These are phyloP conservation scores for Aspergillus pseudoglaucus DNA, from an alignment of 2,329 filamentous ascomycete genomes.

Conservation along the genomic window DNA sequence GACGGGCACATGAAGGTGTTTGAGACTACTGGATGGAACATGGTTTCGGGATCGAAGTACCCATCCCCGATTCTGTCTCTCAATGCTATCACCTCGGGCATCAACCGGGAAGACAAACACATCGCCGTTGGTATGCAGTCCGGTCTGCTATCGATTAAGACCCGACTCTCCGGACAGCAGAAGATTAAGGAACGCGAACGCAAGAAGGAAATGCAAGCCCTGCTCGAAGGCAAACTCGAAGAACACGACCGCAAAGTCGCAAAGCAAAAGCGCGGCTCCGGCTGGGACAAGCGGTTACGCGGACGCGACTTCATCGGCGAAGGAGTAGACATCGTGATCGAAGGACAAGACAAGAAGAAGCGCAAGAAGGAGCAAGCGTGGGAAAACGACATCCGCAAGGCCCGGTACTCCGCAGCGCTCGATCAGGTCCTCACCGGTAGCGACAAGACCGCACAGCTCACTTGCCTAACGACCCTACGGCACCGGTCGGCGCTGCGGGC, in stretches of 20 bases:
- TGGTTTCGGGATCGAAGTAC: slow-evolving; percentile 92
- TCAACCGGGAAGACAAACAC: slow-evolving; percentile 74
- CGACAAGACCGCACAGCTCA: slow-evolving; percentile 61
- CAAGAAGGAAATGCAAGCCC: slow-evolving; percentile 76
- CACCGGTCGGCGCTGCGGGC: slow-evolving; percentile 80
- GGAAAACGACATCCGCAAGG: slow-evolving; percentile 75
- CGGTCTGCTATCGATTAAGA: slow-evolving; percentile 83
- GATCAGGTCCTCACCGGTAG: slow-evolving; percentile 64
- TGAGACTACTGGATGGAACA: slow-evolving; percentile 89
- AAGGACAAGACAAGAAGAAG: slow-evolving; percentile 56
- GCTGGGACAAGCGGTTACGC: slow-evolving; percentile 56
- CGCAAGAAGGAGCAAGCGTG: slow-evolving; percentile 64
- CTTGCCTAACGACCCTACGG: slow-evolving; percentile 73
- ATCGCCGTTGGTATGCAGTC: slow-evolving; percentile 92
- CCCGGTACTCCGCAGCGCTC: slow-evolving; percentile 68
- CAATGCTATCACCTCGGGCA: slow-evolving; percentile 63
- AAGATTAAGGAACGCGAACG: slow-evolving; percentile 69
- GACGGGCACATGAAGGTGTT: slow-evolving; percentile 98
- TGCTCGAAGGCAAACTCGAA: slow-evolving; percentile 71
- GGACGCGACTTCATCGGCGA: slow-evolving; percentile 78
- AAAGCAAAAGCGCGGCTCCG: slow-evolving; percentile 60
- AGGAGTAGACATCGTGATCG: slow-evolving; percentile 80
- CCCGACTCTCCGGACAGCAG: slow-evolving; percentile 75
- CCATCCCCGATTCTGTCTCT: slow-evolving; percentile 83
- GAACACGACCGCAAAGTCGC: slow-evolving; percentile 66